Base-by-base conservation (phyloP, 805 yeast species). In the Candida pseudofarinosa region DNA sequence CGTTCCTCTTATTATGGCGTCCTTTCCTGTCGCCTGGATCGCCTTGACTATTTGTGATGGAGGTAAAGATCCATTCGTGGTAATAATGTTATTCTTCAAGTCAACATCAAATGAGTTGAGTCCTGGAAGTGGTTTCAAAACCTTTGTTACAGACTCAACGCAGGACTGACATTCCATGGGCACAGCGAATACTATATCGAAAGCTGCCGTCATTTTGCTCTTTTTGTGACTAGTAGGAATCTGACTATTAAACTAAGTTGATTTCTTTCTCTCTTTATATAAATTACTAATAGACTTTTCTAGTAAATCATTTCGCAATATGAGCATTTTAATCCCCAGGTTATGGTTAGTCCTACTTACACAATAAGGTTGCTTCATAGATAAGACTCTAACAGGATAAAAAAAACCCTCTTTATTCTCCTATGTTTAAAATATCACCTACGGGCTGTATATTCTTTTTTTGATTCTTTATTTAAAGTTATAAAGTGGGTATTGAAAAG, bases 1-100 rank as follows among this genome's bases (percentile, higher is more conserved):
- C 0, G 96, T 80, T 4, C 98, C 98, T 46, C 98, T 73, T 18
- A 91, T 84, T 49, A 91, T 87, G 3, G 96, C 96, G 56, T 91
- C 97, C 49, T 81, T 78, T 1, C 97, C 97, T 2, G 83, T 80
- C 1, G 56, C 56, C 59, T 85, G 90, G 43, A 91, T 77, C 0
- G 85, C 77, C 40, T 67, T 66, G 32, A 89, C 81, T 32, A 90
- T 77, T 12, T 61, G 63, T 1, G 95, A 85, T 1, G 98, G 98
- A 4, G 97, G 81, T 3, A 77, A 71, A 1, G 75, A 59, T 3
- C 96, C 95, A 18, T 67, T 65, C 3, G 90, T 84, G 1, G 80
- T 70, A 31, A 89, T 89, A 26, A 80, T 65, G 54, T 88, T 80
- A 8, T 74, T 62, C 5, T 62, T 52, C 16, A 89, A 63, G 56